phyloP scores from a whole-genome alignment of 371 early-diverging fungal species.

The Mortierella sp. region DNA sequence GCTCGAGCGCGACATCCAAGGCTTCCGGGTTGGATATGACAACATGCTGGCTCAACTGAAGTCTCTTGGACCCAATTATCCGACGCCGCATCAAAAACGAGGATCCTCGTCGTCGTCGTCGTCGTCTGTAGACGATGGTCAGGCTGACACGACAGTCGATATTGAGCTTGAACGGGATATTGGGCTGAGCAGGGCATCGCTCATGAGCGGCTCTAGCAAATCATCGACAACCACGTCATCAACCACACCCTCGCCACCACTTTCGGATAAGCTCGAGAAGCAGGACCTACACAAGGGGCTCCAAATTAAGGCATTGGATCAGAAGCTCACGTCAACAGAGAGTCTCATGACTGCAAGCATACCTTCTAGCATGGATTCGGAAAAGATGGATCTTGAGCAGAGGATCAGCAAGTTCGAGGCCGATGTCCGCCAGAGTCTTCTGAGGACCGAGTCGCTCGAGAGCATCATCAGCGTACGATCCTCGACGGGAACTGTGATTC shows the following conservation, averaged over 20 bases:
- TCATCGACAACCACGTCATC: slow-evolving; percentile 12
- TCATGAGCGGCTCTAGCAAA: slow-evolving; percentile 14
- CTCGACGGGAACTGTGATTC: slow-evolving; percentile 40
- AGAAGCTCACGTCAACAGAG: slow-evolving; percentile 42
- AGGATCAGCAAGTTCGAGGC: slow-evolving; percentile 46
- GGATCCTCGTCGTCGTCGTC: slow-evolving; percentile 36
- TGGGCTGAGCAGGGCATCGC: slow-evolving; percentile 14
- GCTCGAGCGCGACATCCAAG: slow-evolving; percentile 41
- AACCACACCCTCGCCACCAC: slow-evolving; percentile 23
- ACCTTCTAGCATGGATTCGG: slow-evolving; percentile 11
- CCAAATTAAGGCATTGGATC: slow-evolving; percentile 28
- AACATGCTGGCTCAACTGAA: slow-evolving; percentile 40
- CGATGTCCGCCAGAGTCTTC: slow-evolving; percentile 43
- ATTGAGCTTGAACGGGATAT: slow-evolving; percentile 40
- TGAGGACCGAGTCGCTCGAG: slow-evolving; percentile 39
- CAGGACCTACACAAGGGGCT: slow-evolving; percentile 9
- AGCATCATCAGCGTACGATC: slow-evolving; percentile 48
- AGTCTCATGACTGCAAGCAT: slow-evolving; percentile 32
- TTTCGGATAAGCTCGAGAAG: slow-evolving; percentile 6
- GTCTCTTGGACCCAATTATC: slow-evolving; percentile 11
- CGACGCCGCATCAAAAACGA: slow-evolving; percentile 20
- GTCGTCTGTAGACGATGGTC: slow-evolving; percentile 38
- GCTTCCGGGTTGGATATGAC: slow-evolving; percentile 38
- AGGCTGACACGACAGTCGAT: slow-evolving; percentile 39
- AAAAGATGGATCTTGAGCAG: slow-evolving; percentile 38